Evolutionary conservation across 2,329 filamentous ascomycete genomes (phyloP).

Genomic region (Fonsecaea multimorphosa): DNA sequence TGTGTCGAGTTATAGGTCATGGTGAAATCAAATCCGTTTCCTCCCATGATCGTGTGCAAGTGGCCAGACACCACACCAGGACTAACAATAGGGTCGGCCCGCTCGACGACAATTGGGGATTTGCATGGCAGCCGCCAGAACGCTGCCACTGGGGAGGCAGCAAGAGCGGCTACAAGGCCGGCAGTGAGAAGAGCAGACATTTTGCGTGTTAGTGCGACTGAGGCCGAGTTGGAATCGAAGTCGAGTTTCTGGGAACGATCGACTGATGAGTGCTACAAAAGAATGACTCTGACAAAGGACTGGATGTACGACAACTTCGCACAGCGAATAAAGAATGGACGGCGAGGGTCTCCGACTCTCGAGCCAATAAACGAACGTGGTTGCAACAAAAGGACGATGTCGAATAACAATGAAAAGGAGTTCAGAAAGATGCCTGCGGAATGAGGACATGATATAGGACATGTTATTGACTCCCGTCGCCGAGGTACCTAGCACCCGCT

Average conservation of each 20-base stretch:
- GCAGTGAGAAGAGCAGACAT: slow-evolving; percentile 33
- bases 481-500: background rate
- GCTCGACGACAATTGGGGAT: slow-evolving; percentile 43
- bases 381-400: slow-evolving; percentile 26
- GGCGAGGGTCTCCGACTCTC: slow-evolving; percentile 35
- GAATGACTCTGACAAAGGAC: slow-evolving; percentile 29
- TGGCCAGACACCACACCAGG: slow-evolving; percentile 66
- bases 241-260: slow-evolving; percentile 25
- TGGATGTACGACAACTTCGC: slow-evolving; percentile 35
- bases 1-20: slow-evolving; percentile 45
- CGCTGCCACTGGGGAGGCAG: slow-evolving; percentile 38
- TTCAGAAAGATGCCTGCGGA: slow-evolving; percentile 8
- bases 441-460: slow-evolving; percentile 21
- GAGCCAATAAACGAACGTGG: slow-evolving; percentile 35
- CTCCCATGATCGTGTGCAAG: slow-evolving; percentile 74
- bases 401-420: slow-evolving; percentile 24
- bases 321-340: slow-evolving; percentile 36
- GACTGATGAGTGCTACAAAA: slow-evolving; percentile 25
- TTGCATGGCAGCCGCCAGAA: slow-evolving; percentile 42
- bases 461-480: background rate
- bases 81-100: slow-evolving; percentile 68
- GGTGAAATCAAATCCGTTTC: slow-evolving; percentile 70
- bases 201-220: slow-evolving; percentile 11
- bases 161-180: slow-evolving; percentile 33
- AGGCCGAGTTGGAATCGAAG: background rate